Percentiles rank a stretch among this genome's conserved stretches.
Evolutionary conservation across 345 rosid species (phyloP).

Genomic region (Eucalyptus grandis): DNA sequence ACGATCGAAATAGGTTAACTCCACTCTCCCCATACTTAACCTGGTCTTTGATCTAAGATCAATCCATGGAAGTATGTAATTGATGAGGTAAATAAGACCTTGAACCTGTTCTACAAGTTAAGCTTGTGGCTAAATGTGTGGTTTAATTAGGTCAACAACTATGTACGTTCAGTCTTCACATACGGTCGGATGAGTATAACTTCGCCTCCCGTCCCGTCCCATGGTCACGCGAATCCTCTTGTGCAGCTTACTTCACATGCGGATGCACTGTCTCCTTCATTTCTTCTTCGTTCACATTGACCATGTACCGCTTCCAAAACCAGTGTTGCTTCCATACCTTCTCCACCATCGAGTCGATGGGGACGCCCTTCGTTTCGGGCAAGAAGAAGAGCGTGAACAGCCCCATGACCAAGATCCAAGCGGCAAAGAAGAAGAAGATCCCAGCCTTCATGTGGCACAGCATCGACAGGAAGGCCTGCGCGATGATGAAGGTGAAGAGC

Average conservation of each 20-base stretch:
- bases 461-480: slow-evolving; percentile 3
- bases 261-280: not conserved
- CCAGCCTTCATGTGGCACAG: not conserved
- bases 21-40: not conserved
- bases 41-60: not conserved
- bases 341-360: slow-evolving; percentile 53
- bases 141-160: not conserved
- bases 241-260: not conserved
- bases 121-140: not conserved
- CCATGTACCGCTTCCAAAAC: slow-evolving; percentile 29
- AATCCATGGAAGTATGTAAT: not conserved
- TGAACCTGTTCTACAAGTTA: not conserved
- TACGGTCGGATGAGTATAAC: not conserved
- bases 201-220: not conserved
- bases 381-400: slow-evolving; percentile 38
- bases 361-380: slow-evolving; percentile 58
- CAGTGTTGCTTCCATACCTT: slow-evolving; percentile 45
- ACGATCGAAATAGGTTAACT: not conserved
- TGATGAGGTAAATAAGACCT: not conserved
- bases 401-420: slow-evolving; percentile 59
- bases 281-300: not conserved
- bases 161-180: not conserved
- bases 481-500: not conserved
- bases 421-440: slow-evolving; percentile 24
- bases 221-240: not conserved